Evolutionary conservation across 306 rosid genomes (phyloP).

Genomic region (Prunus padus): DNA sequence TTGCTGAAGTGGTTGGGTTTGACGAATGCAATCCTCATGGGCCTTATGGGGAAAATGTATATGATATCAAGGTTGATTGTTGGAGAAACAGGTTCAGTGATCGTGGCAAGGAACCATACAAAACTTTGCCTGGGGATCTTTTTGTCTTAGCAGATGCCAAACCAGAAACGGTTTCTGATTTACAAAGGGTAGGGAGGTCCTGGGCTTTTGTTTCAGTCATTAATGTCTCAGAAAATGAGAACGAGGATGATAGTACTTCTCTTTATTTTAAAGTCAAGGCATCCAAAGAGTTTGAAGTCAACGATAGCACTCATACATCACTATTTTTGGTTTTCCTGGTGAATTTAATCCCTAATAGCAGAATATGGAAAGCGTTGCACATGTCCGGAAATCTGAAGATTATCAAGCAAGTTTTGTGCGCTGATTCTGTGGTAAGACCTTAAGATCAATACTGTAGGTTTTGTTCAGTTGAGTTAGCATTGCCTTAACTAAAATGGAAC

Average conservation of each 20-base stretch:
- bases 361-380: conserved; percentile 63
- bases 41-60: conserved; percentile 20
- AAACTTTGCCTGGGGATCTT: conserved; percentile 63
- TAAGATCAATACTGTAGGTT: neutral
- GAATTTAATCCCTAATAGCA: conserved; percentile 42
- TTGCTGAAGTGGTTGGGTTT: conserved; percentile 43
- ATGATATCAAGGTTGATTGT: conserved; percentile 33
- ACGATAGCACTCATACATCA: conserved; percentile 20
- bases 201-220: conserved; percentile 53
- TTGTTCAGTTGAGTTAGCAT: neutral
- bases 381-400: conserved; percentile 34
- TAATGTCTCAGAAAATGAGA: conserved; percentile 33
- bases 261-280: conserved; percentile 44
- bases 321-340: conserved; percentile 45
- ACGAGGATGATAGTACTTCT: conserved; percentile 29
- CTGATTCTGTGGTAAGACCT: conserved; percentile 42
- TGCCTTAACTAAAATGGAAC: neutral
- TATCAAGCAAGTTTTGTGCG: conserved; percentile 36
- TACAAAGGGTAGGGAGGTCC: conserved; percentile 44
- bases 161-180: conserved; percentile 47
- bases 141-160: conserved; percentile 54
- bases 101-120: conserved; percentile 58
- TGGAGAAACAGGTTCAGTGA: conserved; percentile 54
- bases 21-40: conserved; percentile 20
- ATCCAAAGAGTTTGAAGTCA: conserved; percentile 29